Conservation (phyloP, 2,329 filamentous ascomycete genomes). For the Rosellinia necatrix region DNA sequence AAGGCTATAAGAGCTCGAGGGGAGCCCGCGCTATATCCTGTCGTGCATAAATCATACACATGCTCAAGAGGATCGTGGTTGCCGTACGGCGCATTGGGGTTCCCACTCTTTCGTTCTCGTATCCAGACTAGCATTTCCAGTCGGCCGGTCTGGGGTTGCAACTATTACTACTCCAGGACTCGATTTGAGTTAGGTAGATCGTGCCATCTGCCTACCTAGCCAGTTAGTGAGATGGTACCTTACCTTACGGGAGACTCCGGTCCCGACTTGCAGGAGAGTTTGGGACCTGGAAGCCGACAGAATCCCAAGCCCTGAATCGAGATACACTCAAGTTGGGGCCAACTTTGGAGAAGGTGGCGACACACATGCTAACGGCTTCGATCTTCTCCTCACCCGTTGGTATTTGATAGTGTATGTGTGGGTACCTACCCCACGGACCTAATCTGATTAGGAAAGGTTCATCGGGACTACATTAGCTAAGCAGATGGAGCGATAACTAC, state of each 20-base stretch:
- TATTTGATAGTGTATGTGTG: too few relatives aligned
- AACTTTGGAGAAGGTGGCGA: too few relatives aligned
- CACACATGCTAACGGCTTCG: too few relatives aligned
- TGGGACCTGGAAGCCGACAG: too few relatives aligned
- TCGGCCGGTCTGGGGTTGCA: slow-evolving; percentile 1
- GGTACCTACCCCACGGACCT: not conserved
- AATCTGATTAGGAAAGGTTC: too few relatives aligned
- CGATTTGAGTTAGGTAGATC: not conserved
- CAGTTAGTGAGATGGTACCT: slow-evolving; percentile 5
- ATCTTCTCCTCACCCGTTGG: too few relatives aligned
- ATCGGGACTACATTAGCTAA: too few relatives aligned
- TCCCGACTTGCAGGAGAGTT: not conserved
- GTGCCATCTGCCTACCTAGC: slow-evolving; percentile 1
- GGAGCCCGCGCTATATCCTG: not conserved
- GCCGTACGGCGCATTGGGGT: slow-evolving; percentile 2
- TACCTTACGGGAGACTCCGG: slow-evolving; percentile 1
- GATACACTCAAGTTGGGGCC: not conserved
- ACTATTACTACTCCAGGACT: not conserved
- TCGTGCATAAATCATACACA: slow-evolving; percentile 4
- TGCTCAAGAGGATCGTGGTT: not conserved
- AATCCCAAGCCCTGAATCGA: too few relatives aligned
- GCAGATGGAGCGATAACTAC: too few relatives aligned
- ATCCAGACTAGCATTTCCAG: not conserved
- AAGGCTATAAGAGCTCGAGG: not conserved
- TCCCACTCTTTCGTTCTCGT: not conserved